These are phyloP conservation scores for Mucor racemosus DNA, from an alignment of 371 early-diverging fungal species.

Conservation along the genomic window DNA sequence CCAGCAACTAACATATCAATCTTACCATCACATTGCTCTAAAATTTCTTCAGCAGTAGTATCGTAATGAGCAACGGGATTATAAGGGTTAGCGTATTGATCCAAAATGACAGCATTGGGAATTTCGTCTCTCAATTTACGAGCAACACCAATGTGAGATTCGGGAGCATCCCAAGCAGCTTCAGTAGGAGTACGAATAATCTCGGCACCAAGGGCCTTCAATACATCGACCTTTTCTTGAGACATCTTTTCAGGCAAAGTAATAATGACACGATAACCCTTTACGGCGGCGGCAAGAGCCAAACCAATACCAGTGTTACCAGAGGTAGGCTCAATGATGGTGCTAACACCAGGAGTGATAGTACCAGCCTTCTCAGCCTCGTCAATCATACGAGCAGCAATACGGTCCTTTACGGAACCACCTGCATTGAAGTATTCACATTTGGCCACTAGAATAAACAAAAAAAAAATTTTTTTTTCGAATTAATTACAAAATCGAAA, in stretches of 20 bases:
- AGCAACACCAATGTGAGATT: conserved; percentile 97
- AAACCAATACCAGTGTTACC: conserved; percentile 48
- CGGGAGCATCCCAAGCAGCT: conserved; percentile 97
- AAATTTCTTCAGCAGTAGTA: conserved; percentile 87
- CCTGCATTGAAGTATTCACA: conserved; percentile 98
- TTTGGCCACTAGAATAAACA: conserved; percentile 77
- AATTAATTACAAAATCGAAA: background rate
- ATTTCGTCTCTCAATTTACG: conserved; percentile 91
- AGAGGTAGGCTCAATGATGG: conserved; percentile 57
- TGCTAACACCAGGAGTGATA: conserved; percentile 84
- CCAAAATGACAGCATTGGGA: conserved; percentile 92
- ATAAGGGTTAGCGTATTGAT: conserved; percentile 94
- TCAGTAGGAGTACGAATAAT: conserved; percentile 98
- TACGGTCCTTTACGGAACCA: conserved; percentile 98
- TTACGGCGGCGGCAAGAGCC: conserved; percentile 93
- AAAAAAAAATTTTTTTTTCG: background rate
- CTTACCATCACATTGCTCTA: conserved; percentile 84
- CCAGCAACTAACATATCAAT: conserved; percentile 97
- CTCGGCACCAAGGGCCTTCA: conserved; percentile 97
- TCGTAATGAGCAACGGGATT: conserved; percentile 98
- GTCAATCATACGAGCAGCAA: conserved; percentile 94
- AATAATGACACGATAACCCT: conserved; percentile 96
- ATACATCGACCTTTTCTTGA: conserved; percentile 96
- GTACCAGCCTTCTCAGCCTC: conserved; percentile 91
- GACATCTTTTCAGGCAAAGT: conserved; percentile 98